Evolutionary conservation across 768 basidiomycete species (phyloP).

Genomic region (Russula emetica): DNA sequence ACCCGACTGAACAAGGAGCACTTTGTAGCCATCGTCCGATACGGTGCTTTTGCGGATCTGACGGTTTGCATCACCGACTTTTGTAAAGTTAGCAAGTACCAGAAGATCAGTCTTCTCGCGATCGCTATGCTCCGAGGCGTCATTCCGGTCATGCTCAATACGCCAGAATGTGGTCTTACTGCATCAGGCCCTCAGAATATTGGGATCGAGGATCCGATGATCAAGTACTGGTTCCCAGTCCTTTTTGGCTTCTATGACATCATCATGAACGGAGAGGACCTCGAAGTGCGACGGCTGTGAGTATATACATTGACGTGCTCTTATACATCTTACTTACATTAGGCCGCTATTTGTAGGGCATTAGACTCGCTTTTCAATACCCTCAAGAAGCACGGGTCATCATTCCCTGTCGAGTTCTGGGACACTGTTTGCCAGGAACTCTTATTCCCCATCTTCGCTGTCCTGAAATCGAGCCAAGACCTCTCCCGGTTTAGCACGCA

Average conservation of each 20-base stretch:
- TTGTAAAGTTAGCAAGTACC: slow-evolving; percentile 98
- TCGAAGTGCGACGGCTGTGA: slow-evolving; percentile 94
- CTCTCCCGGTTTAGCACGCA: slow-evolving; percentile 90
- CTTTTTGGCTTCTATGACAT: slow-evolving; percentile 99
- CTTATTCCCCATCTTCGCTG: slow-evolving; percentile 96
- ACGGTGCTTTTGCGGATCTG: slow-evolving; percentile 93
- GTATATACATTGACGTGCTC: slow-evolving; percentile 33
- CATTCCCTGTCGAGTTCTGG: slow-evolving; percentile 93
- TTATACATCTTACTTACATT: not conserved
- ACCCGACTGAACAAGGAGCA: slow-evolving; percentile 86
- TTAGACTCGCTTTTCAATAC: slow-evolving; percentile 95
- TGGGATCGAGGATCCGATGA: slow-evolving; percentile 76
- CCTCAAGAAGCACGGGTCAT: slow-evolving; percentile 80
- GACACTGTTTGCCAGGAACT: slow-evolving; percentile 95
- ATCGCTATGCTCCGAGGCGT: slow-evolving; percentile 95
- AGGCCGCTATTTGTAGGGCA: slow-evolving; percentile 52
- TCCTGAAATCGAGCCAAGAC: slow-evolving; percentile 90
- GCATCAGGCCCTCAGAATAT: slow-evolving; percentile 35
- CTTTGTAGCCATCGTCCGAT: slow-evolving; percentile 83
- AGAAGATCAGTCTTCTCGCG: slow-evolving; percentile 93
- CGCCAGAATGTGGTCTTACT: slow-evolving; percentile 60
- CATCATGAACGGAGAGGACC: slow-evolving; percentile 98
- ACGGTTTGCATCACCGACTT: slow-evolving; percentile 98
- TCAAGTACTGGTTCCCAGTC: slow-evolving; percentile 95
- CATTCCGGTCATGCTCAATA: slow-evolving; percentile 86